Base-by-base conservation (phyloP, 2,329 filamentous ascomycete species). In the Cercospora sp. region DNA sequence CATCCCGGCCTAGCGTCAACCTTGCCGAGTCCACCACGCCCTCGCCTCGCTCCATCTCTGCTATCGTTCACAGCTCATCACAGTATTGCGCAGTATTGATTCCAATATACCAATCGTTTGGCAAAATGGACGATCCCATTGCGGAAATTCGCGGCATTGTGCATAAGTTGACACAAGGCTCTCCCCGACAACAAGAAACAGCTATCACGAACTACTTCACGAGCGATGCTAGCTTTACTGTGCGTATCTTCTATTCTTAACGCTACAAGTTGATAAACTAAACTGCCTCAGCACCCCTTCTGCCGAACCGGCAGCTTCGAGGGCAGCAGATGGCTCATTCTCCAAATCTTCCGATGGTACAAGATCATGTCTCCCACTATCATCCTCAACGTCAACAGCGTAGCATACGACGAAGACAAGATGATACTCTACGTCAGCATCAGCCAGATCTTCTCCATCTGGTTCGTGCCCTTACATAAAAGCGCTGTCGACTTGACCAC, bases 341-440 rank as follows among this genome's bases (percentile, higher is more conserved):
- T 86, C 59, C 84, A 85, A 72, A 89, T 96, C 66, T 96, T 92
- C 76, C 87, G 88, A 48, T 94, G 91, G 91, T 94, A 85, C 72
- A 89, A 67, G 75, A 90, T 94, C 71, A 83, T 96, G 76, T 92
- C 89, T 69, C 93, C 93, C 0, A 82, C 83, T 18, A 91, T 95
- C 71, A 84, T 89, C 53, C 80, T 94, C 12, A 81, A 85, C 1
- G 83, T 97, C 18, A 86, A 92, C 63, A 84, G 82, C 31, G 79
- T 89, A 90, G 91, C 90, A 16, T 91, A 89, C 74, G 92, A 96
- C 76, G 81, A 88, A 73, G 75, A 83, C 2, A 87, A 86, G 23
- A 82, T 87, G 48, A 84, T 86, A n/a, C 86, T 96, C 60, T 96
- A 93, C 79, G 85, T 93, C 60, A 86, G 86, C 39, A 85, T 95